phyloP scores from a whole-genome alignment of 2,329 filamentous ascomycete species.

The Sporothrix schenckii region DNA sequence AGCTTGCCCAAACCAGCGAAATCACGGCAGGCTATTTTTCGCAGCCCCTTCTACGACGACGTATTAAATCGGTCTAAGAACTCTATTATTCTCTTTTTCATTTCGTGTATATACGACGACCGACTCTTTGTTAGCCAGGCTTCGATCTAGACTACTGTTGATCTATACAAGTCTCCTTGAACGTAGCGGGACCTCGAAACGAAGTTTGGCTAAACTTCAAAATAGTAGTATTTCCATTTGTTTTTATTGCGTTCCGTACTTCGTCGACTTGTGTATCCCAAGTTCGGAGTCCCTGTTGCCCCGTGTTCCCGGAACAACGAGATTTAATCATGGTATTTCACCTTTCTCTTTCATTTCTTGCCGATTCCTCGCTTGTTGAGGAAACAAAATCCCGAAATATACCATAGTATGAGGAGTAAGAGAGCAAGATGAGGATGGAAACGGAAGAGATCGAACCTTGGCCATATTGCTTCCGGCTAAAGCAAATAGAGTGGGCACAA shows the following conservation, averaged over 20 bases:
- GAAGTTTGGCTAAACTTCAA: neutral
- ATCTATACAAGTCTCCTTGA: neutral
- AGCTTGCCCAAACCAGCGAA: neutral
- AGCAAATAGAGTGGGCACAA: neutral
- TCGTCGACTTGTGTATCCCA: too few species aligned
- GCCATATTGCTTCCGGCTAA: constrained; percentile 1
- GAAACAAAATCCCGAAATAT: neutral
- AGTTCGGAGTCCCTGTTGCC: neutral
- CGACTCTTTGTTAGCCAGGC: neutral
- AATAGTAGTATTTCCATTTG: neutral
- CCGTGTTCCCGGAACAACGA: constrained; percentile 16
- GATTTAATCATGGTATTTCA: neutral
- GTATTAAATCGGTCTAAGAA: neutral
- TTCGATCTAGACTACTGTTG: neutral
- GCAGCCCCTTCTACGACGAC: neutral
- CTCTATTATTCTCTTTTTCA: neutral
- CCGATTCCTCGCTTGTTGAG: neutral
- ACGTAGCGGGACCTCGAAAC: neutral
- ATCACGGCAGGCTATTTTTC: too few species aligned
- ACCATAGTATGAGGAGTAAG: neutral
- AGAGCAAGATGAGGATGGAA: neutral
- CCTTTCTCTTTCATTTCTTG: neutral
- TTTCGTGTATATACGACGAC: neutral
- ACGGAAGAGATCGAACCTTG: neutral
- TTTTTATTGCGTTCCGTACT: neutral